phyloP scores from a whole-genome alignment of 768 basidiomycete genomes.

The Botryobasidium botryosum region DNA sequence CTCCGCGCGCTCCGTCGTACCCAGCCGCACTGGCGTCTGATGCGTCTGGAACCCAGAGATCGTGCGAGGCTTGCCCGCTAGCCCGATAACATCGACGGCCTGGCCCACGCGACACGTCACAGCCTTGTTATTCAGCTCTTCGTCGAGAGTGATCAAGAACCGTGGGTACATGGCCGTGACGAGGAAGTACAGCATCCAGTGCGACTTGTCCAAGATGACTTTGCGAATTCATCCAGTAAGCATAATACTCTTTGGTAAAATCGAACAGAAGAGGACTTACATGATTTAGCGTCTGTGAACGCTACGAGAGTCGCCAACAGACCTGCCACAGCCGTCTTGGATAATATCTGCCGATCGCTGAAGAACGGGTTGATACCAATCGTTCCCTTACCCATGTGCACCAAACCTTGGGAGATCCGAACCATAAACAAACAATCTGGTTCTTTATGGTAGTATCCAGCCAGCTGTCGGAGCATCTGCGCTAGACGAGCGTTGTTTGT shows the following conservation, averaged over 20 bases:
- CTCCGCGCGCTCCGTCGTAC: constrained; percentile 87
- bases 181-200: constrained; percentile 98
- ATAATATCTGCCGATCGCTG: constrained; percentile 80
- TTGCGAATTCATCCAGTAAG: constrained; percentile 6
- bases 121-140: constrained; percentile 68
- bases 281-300: constrained; percentile 85
- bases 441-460: constrained; percentile 97
- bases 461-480: constrained; percentile 93
- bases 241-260: not conserved
- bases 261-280: constrained; percentile 33
- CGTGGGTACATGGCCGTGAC: constrained; percentile 95
- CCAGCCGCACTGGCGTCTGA: constrained; percentile 87
- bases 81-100: constrained; percentile 93
- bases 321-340: constrained; percentile 75
- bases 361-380: constrained; percentile 96
- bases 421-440: constrained; percentile 94
- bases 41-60: constrained; percentile 99
- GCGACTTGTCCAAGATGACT: constrained; percentile 90
- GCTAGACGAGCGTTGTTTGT: constrained; percentile 97
- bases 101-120: constrained; percentile 93
- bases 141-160: constrained; percentile 93
- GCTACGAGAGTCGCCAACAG: constrained; percentile 74
- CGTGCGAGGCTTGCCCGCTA: constrained; percentile 92
- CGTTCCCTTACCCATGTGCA: constrained; percentile 99
- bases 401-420: constrained; percentile 84